phyloP scores from a whole-genome alignment of 129 eudicot species.

The Saposhnikovia divaricata region DNA sequence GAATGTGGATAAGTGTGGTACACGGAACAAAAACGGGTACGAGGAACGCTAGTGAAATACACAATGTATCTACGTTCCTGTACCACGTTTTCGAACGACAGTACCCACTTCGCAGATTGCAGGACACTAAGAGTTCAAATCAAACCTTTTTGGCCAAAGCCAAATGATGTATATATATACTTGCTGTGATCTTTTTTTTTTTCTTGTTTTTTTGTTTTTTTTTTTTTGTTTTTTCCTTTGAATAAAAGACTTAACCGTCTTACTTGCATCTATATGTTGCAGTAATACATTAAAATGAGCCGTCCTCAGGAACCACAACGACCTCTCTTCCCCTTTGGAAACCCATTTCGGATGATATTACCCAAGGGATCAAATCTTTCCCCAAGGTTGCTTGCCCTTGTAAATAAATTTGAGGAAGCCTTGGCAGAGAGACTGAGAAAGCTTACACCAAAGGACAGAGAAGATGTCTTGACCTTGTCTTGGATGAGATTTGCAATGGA shows the following conservation, averaged over 20 bases:
- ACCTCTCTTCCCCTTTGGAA: conserved; percentile 64
- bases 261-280: conserved; percentile 15
- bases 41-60: background rate
- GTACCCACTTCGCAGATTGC: background rate
- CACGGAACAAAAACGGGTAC: background rate
- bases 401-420: conserved; percentile 51
- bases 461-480: conserved; percentile 51
- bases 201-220: conserved; percentile 4
- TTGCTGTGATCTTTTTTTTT: background rate
- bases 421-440: conserved; percentile 47
- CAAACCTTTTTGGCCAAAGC: background rate
- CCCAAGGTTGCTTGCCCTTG: conserved; percentile 41
- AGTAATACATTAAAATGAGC: conserved; percentile 52
- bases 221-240: background rate
- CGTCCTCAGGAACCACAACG: conserved; percentile 75
- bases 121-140: background rate
- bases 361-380: conserved; percentile 66
- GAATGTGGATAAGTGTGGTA: background rate
- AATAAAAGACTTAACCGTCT: background rate
- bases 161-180: background rate
- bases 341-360: conserved; percentile 68
- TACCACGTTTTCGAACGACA: background rate
- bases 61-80: conserved; percentile 5
- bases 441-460: conserved; percentile 49
- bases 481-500: conserved; percentile 78